A percentile compares a stretch with the other conserved stretches of the same genome.
These are phyloP conservation scores for Mortierella sp. DNA, from an alignment of 371 early-diverging fungal genomes.

Conservation along the genomic window DNA sequence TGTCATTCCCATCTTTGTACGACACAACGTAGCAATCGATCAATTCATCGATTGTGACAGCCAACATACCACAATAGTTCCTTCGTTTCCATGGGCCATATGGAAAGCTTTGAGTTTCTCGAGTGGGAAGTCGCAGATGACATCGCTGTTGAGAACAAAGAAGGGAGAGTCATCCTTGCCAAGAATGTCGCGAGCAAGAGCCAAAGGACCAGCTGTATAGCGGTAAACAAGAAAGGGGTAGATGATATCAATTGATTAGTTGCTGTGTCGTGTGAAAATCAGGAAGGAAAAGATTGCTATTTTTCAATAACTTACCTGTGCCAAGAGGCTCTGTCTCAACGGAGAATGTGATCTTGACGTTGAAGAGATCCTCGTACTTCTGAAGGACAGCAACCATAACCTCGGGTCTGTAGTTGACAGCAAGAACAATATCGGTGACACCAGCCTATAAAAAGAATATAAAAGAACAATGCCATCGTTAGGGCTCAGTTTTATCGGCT, in stretches of 20 bases:
- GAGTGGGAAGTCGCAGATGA: constrained; percentile 99
- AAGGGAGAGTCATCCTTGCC: constrained; percentile 93
- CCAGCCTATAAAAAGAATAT: constrained; percentile 81
- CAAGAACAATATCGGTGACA: constrained; percentile 97
- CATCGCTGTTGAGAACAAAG: constrained; percentile 99
- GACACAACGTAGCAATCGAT: not conserved
- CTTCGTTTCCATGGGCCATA: constrained; percentile 87
- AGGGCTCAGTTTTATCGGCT: not conserved
- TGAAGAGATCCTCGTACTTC: constrained; percentile 88
- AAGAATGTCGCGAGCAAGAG: constrained; percentile 92
- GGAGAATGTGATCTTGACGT: constrained; percentile 96
- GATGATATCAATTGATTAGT: not conserved
- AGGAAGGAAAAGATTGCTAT: not conserved
- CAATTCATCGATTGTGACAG: not conserved
- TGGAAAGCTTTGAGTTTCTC: constrained; percentile 90
- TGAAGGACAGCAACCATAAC: constrained; percentile 90
- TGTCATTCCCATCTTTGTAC: not conserved
- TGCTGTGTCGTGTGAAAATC: constrained; percentile 8
- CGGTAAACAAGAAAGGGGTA: not conserved
- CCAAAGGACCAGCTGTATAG: constrained; percentile 92
- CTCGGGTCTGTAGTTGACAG: constrained; percentile 99
- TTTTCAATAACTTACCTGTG: constrained; percentile 68
- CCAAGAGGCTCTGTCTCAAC: constrained; percentile 98
- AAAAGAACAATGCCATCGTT: not conserved
- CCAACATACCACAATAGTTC: constrained; percentile 86